Evolutionary conservation across 768 basidiomycete genomes (phyloP).

Genomic region (Auriculariales sp.): DNA sequence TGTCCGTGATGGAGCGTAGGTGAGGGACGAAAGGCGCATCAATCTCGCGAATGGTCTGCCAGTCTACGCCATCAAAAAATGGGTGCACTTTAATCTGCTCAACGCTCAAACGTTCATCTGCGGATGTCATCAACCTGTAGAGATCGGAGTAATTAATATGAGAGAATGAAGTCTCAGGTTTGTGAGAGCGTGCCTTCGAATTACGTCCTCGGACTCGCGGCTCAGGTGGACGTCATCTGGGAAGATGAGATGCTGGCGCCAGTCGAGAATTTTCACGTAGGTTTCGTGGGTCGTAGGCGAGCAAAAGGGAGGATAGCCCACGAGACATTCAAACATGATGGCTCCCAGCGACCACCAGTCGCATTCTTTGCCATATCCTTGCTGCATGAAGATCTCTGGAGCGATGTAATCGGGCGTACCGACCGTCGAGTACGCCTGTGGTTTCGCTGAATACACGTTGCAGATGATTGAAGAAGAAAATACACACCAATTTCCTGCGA

Average conservation of each 20-base stretch:
- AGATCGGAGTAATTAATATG: neutral
- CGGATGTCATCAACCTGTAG: constrained; percentile 64
- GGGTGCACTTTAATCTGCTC: constrained; percentile 86
- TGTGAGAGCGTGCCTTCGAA: constrained; percentile 48
- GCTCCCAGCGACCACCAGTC: constrained; percentile 99
- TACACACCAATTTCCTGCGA: constrained; percentile 72
- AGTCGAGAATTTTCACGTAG: constrained; percentile 95
- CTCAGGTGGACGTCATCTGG: constrained; percentile 93
- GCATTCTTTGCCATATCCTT: constrained; percentile 96
- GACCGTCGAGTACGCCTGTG: constrained; percentile 90
- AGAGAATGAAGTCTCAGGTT: constrained; percentile 1
- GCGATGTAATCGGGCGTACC: constrained; percentile 96
- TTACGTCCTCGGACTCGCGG: constrained; percentile 78
- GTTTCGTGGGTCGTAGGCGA: constrained; percentile 95
- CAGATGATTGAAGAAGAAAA: neutral
- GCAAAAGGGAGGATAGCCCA: constrained; percentile 95
- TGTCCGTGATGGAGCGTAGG: constrained; percentile 83
- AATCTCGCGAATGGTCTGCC: constrained; percentile 74
- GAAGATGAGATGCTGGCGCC: constrained; percentile 73
- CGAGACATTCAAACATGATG: constrained; percentile 96
- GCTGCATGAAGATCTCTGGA: constrained; percentile 90
- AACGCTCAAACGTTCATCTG: constrained; percentile 60
- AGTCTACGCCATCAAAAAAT: constrained; percentile 95
- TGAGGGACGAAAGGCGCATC: constrained; percentile 96
- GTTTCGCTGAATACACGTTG: neutral